phyloP scores from a whole-genome alignment of 1,139 yeast species.

The Candida dubliniensis region DNA sequence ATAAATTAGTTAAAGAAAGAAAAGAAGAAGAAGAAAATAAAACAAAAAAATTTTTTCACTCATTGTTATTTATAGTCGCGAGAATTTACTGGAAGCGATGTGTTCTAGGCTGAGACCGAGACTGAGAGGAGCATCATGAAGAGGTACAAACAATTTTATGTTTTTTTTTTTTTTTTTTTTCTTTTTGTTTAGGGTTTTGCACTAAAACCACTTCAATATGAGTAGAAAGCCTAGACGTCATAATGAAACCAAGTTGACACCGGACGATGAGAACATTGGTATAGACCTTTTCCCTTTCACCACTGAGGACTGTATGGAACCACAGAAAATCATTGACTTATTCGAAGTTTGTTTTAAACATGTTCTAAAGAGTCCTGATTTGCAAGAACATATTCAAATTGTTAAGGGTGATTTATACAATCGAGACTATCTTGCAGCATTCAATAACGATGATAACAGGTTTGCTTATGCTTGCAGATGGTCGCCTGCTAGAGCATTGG shows the following conservation, averaged over 20 bases:
- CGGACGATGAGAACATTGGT: slow-evolving; percentile 15
- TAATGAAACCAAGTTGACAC: slow-evolving; percentile 11
- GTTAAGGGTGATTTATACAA: slow-evolving; percentile 72
- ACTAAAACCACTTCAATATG: background rate
- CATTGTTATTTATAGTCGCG: slow-evolving; percentile 3
- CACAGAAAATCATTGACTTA: slow-evolving; percentile 46
- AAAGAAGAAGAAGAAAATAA: slow-evolving; percentile 2
- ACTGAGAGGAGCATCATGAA: background rate
- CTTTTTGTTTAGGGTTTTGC: background rate
- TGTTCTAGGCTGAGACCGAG: background rate
- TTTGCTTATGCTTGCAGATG: slow-evolving; percentile 81
- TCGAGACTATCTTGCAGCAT: slow-evolving; percentile 69
- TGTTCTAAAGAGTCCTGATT: slow-evolving; percentile 45
- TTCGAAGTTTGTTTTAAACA: slow-evolving; percentile 48
- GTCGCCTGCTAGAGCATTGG: slow-evolving; percentile 81
- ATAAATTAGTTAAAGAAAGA: slow-evolving; percentile 18
- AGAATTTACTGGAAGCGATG: background rate
- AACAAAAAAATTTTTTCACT: slow-evolving; percentile 8
- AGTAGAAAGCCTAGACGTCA: slow-evolving; percentile 1
- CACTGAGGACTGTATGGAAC: slow-evolving; percentile 28
- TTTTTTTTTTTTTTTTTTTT: background rate
- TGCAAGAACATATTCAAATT: slow-evolving; percentile 52
- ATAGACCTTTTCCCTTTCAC: slow-evolving; percentile 26
- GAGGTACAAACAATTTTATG: background rate
- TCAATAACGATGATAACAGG: slow-evolving; percentile 60